A percentile compares a stretch with the other conserved stretches of the same genome.
Evolutionary conservation across 805 yeast species (phyloP).

Genomic region (Saccharomycopsis schoenii): DNA sequence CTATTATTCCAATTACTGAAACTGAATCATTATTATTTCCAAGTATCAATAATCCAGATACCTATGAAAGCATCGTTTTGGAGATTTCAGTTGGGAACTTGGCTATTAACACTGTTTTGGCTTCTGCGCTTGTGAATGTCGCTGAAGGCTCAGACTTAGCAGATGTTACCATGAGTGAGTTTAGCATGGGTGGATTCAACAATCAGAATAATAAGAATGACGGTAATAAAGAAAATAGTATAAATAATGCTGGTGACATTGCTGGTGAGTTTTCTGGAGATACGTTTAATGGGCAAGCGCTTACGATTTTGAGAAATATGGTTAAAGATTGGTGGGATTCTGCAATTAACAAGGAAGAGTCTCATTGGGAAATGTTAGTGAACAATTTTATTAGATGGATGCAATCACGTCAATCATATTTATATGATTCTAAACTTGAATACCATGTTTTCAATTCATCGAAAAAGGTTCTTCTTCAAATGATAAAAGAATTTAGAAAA

Average conservation of each 20-base stretch:
- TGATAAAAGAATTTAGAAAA: constrained; percentile 47
- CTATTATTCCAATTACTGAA: constrained; percentile 32
- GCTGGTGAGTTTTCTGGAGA: constrained; percentile 59
- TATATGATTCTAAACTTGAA: constrained; percentile 71
- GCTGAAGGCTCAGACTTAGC: constrained; percentile 79
- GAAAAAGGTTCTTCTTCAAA: constrained; percentile 69
- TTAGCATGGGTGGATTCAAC: constrained; percentile 1
- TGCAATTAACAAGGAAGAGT: constrained; percentile 43
- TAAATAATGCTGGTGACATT: constrained; percentile 17
- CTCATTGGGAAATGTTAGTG: constrained; percentile 42
- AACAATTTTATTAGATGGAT: constrained; percentile 65
- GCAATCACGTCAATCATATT: constrained; percentile 56
- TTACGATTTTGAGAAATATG: constrained; percentile 58
- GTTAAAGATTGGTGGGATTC: constrained; percentile 92
- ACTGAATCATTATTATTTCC: constrained; percentile 61
- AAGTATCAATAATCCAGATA: constrained; percentile 63
- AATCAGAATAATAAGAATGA: constrained; percentile 15
- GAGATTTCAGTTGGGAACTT: constrained; percentile 74
- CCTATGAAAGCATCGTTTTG: constrained; percentile 66
- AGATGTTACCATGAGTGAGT: constrained; percentile 27
- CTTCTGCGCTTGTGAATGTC: constrained; percentile 75
- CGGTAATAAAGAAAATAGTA: constrained; percentile 19
- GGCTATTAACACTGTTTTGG: constrained; percentile 75
- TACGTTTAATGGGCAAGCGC: constrained; percentile 68
- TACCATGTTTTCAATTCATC: constrained; percentile 85